Evolutionary conservation across 75 land plant species (phyloP).

Genomic region (Pinus albicaulis): DNA sequence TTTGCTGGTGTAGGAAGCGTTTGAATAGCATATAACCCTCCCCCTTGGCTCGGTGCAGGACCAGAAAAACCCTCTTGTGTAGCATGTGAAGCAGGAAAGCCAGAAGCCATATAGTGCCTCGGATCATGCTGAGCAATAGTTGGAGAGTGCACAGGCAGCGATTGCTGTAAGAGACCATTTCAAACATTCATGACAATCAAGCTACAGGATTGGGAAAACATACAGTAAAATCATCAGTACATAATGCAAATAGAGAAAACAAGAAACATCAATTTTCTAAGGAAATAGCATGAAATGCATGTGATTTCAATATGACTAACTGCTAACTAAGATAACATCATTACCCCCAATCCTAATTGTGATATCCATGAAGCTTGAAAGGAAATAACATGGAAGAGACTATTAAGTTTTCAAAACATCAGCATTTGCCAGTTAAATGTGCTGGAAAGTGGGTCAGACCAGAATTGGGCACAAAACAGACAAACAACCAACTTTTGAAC

Average conservation of each 20-base stretch:
- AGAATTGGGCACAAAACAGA: not conserved
- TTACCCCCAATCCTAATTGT: not conserved
- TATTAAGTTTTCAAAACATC: not conserved
- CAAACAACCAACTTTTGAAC: too few species aligned
- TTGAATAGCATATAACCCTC: constrained; percentile 8
- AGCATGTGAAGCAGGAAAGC: constrained; percentile 3
- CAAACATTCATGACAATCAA: not conserved
- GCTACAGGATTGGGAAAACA: not conserved
- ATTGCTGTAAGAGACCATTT: not conserved
- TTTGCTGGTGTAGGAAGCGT: constrained; percentile 6
- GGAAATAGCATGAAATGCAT: too few species aligned
- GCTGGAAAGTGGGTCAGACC: not conserved
- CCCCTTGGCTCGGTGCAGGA: not conserved
- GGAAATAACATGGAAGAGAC: too few species aligned
- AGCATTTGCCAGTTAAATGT: not conserved
- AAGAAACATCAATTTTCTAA: not conserved
- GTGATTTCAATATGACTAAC: too few species aligned
- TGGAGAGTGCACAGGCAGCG: not conserved
- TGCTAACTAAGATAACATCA: not conserved
- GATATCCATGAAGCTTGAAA: not conserved
- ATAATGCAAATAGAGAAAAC: not conserved
- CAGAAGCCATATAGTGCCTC: not conserved
- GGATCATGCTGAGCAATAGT: not conserved
- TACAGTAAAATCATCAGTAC: not conserved
- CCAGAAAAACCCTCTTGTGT: not conserved